Evolutionary conservation across 768 basidiomycete genomes (phyloP).

Genomic region (Tylopilus plumbeoviolaceoides): DNA sequence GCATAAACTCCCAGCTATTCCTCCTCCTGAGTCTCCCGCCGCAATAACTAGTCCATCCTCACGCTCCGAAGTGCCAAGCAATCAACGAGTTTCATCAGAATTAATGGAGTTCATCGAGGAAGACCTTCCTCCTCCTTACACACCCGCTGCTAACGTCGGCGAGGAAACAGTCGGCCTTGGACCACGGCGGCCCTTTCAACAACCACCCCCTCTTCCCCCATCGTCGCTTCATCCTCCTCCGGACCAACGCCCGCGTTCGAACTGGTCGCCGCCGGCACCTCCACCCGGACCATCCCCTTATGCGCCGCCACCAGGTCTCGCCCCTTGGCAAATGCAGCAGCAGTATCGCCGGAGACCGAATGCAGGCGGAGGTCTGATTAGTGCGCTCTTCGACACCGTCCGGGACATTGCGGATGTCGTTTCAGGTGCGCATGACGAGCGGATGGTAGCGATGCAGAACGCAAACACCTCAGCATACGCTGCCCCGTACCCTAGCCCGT

Average conservation of each 20-base stretch:
- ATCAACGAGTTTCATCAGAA: no score
- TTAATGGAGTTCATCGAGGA: slow-evolving; percentile 33
- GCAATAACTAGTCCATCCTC: background rate
- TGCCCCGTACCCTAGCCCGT: slow-evolving; percentile 13
- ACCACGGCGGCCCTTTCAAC: slow-evolving; percentile 60
- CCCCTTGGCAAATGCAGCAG: slow-evolving; percentile 21
- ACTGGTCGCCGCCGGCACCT: background rate
- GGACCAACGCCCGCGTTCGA: no score
- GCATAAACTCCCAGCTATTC: background rate
- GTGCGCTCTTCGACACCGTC: slow-evolving; percentile 24
- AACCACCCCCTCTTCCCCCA: slow-evolving; percentile 22
- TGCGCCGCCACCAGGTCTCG: slow-evolving; percentile 5
- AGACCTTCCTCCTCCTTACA: slow-evolving; percentile 72
- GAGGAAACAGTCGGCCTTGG: slow-evolving; percentile 63
- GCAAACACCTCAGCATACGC: slow-evolving; percentile 22
- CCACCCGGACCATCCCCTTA: background rate
- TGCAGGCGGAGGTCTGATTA: slow-evolving; percentile 25
- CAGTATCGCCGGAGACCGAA: slow-evolving; percentile 16
- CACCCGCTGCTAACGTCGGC: slow-evolving; percentile 52
- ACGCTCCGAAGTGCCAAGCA: background rate
- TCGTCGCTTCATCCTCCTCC: background rate
- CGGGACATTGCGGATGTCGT: slow-evolving; percentile 27
- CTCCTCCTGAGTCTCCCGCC: background rate
- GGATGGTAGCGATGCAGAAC: slow-evolving; percentile 6
- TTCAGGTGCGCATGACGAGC: slow-evolving; percentile 24